These are phyloP conservation scores for Tetrapyrgos nigripes DNA, from an alignment of 1,284 basidiomycete genomes.

Conservation along the genomic window DNA sequence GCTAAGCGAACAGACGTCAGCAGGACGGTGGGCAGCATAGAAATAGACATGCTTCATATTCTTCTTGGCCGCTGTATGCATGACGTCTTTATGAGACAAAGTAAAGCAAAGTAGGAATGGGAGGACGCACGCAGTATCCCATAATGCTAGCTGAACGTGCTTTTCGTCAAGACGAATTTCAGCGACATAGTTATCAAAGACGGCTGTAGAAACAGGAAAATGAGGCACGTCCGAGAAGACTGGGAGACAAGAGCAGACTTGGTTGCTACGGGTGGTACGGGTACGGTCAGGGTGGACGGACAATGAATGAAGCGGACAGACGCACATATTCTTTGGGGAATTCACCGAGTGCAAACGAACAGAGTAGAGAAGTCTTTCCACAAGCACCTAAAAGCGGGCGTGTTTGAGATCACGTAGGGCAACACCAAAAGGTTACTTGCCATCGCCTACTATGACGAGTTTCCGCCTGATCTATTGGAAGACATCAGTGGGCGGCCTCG, in stretches of 20 bases:
- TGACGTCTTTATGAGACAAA: slow-evolving; percentile 20
- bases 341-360: slow-evolving; percentile 94
- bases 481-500: slow-evolving; percentile 18
- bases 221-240: slow-evolving; percentile 15
- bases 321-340: slow-evolving; percentile 96
- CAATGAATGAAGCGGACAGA: slow-evolving; percentile 27
- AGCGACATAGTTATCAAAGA: slow-evolving; percentile 98
- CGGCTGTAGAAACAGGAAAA: slow-evolving; percentile 58
- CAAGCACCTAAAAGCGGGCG: slow-evolving; percentile 65
- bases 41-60: slow-evolving; percentile 77
- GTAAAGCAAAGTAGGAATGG: slow-evolving; percentile 15
- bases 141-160: slow-evolving; percentile 93
- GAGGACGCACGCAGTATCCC: slow-evolving; percentile 92
- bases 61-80: slow-evolving; percentile 82
- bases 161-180: slow-evolving; percentile 98
- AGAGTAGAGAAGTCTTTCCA: slow-evolving; percentile 85
- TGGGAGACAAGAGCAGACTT: slow-evolving; percentile 44
- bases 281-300: slow-evolving; percentile 19
- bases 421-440: slow-evolving; percentile 50
- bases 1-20: slow-evolving; percentile 48
- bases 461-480: slow-evolving; percentile 78
- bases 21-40: slow-evolving; percentile 4
- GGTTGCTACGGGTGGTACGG: slow-evolving; percentile 52
- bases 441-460: slow-evolving; percentile 94
- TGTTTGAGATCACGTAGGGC: slow-evolving; percentile 23